These are phyloP conservation scores for Pleurotus eryngii DNA, from an alignment of 768 basidiomycete species.

Conservation along the genomic window DNA sequence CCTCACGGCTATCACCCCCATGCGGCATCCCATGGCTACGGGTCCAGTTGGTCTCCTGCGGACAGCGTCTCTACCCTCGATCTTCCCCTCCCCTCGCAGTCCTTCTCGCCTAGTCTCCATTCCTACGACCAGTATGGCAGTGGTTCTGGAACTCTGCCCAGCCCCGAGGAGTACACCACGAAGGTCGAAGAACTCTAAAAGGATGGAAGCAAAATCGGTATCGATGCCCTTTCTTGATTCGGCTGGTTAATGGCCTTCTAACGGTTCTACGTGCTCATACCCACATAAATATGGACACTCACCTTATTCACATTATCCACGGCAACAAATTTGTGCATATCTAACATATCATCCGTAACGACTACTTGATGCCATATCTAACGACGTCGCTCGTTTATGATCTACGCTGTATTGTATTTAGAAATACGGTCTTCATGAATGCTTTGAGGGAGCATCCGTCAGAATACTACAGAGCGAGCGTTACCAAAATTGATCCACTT, in stretches of 20 bases:
- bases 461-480: neutral
- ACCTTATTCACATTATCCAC: neutral
- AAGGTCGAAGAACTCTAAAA: neutral
- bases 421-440: too few relatives aligned
- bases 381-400: neutral
- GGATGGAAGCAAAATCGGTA: neutral
- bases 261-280: neutral
- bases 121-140: slow-evolving; percentile 33
- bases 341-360: neutral
- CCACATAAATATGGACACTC: neutral
- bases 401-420: too few relatives aligned
- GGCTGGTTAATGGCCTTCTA: slow-evolving; percentile 8
- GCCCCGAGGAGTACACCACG: slow-evolving; percentile 39
- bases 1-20: slow-evolving; percentile 31
- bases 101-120: slow-evolving; percentile 23
- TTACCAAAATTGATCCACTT: neutral
- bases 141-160: slow-evolving; percentile 33
- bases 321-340: neutral
- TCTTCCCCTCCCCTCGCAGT: slow-evolving; percentile 31
- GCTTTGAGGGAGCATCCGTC: too few relatives aligned
- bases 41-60: slow-evolving; percentile 36
- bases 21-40: slow-evolving; percentile 29
- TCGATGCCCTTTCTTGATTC: slow-evolving; percentile 7
- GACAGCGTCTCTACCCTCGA: slow-evolving; percentile 24
- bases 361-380: neutral